Evolutionary conservation across 495 filamentous ascomycete genomes (phyloP), one percentile per base, ranked within the genome.

Genomic region (Penicillium daleae): DNA sequence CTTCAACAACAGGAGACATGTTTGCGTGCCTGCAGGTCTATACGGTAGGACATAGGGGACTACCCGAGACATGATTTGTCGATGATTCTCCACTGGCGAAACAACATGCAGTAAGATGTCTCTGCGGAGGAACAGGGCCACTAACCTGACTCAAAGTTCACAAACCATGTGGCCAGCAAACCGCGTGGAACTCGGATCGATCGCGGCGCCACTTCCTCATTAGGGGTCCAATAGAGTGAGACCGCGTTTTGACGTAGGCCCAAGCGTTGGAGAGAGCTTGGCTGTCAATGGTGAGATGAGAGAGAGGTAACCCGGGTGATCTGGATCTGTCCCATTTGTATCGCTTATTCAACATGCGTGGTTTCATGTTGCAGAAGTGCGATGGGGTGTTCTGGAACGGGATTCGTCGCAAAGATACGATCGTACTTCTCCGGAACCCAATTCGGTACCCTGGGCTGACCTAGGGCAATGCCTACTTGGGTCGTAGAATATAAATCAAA

Each of bases 161-260:
- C 42, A 31, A 17, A 3, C 49, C 49, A 52, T 52, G 49, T 46
- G 55, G 40, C 27, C 27, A 35, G 40, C 9, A 24, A 22, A 27
- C 17, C 27, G 40, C 55, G 21, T 37, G 24, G 29, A 29, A 32
- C 9, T 42, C 40, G 32, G 32, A n/a, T 26, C 21, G 39, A 29
- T 21, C 9, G 31, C n/a, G 51, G 26, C 5, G 39, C 26, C 26
- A 48, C 31, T 8, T 35, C 44, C 13, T 39, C 12, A 27, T 59
- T n/a, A 19, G 31, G 57, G 22, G 27, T 42, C 26, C 33, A 51
- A 59, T 51, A 51, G 57, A 33, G 39, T 46, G 37, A 54, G 29
- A 24, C 39, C 15, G 26, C n/a, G n/a, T 27, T 46, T 3, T n/a
- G 51, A 10, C 3, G 31, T 24, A 35, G 26, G 50, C 2, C 10